Evolutionary conservation across 495 filamentous ascomycete genomes (phyloP).

Genomic region (Penicillium steckii): DNA sequence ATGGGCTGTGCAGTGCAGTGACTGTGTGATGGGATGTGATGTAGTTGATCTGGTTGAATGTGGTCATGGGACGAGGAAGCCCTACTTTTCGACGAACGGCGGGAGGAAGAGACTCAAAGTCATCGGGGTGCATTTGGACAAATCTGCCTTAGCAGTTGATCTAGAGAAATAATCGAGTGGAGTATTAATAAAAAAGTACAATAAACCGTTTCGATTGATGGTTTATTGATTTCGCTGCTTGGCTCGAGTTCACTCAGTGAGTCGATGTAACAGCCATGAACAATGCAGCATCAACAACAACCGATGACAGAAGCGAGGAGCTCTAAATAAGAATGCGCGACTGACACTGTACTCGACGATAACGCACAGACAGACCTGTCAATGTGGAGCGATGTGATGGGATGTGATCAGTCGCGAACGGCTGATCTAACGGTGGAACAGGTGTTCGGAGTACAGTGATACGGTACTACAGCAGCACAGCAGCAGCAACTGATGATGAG

Average conservation of each 20-base stretch:
- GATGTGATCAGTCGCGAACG: not conserved
- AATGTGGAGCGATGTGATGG: constrained; percentile 6
- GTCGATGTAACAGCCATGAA: no score
- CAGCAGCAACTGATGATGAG: no score
- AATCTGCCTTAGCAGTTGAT: not conserved
- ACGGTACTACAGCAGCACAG: no score
- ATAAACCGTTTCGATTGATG: no score
- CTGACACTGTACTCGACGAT: no score
- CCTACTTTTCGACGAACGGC: constrained; percentile 39
- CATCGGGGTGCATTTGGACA: constrained; percentile 7
- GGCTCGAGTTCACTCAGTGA: not conserved
- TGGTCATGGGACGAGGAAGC: not conserved
- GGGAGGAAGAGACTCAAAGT: constrained; percentile 36
- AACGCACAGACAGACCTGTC: constrained; percentile 13
- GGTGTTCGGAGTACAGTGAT: not conserved
- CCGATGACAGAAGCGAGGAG: not conserved
- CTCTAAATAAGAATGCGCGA: not conserved
- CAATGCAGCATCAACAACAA: not conserved
- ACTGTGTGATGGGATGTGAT: not conserved
- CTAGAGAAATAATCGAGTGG: no score
- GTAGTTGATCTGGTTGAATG: not conserved
- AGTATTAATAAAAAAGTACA: no score
- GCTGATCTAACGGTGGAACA: not conserved
- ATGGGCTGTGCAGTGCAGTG: not conserved
- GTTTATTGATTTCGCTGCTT: not conserved